Percentiles rank a stretch among this genome's conserved stretches.
Conservation (phyloP, 129 eudicot genomes). For the Deinandra increscens region DNA sequence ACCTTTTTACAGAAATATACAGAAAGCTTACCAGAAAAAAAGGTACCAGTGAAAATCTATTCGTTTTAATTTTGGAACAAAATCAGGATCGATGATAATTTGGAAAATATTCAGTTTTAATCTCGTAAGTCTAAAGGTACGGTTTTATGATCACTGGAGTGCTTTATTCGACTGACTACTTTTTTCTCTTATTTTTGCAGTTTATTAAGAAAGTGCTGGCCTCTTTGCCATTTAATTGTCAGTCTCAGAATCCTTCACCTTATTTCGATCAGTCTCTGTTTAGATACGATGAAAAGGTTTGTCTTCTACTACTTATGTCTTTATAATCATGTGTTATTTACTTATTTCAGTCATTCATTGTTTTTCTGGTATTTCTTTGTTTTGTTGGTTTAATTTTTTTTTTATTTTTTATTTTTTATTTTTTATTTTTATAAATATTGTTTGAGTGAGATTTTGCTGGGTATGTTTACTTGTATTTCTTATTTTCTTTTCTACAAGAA, state of each 20-base stretch:
- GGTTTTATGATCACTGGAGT: not conserved
- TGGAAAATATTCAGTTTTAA: too few species aligned
- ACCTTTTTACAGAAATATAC: too few species aligned
- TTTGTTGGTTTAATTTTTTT: not conserved
- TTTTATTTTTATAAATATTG: not conserved
- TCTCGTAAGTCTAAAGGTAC: not conserved
- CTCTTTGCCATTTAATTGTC: constrained; percentile 83
- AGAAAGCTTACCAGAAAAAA: too few species aligned
- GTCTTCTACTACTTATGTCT: constrained; percentile 3
- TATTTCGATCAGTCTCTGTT: constrained; percentile 93
- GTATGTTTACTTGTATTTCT: too few species aligned
- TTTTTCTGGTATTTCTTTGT: not conserved
- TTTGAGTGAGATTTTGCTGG: too few species aligned
- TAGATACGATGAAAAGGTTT: constrained; percentile 97
- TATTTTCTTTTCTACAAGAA: too few species aligned
- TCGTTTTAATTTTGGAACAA: too few species aligned
- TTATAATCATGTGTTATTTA: constrained; percentile 8
- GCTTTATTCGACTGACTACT: not conserved
- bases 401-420: not conserved
- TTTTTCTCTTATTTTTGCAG: constrained; percentile 46
- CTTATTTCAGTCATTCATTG: not conserved
- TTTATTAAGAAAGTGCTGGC: constrained; percentile 90
- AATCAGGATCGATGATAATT: too few species aligned
- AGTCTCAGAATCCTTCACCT: constrained; percentile 97
- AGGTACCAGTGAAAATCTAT: too few species aligned